These are phyloP conservation scores for Paulownia fortunei DNA, from an alignment of 257 asterid genomes.

Conservation along the genomic window DNA sequence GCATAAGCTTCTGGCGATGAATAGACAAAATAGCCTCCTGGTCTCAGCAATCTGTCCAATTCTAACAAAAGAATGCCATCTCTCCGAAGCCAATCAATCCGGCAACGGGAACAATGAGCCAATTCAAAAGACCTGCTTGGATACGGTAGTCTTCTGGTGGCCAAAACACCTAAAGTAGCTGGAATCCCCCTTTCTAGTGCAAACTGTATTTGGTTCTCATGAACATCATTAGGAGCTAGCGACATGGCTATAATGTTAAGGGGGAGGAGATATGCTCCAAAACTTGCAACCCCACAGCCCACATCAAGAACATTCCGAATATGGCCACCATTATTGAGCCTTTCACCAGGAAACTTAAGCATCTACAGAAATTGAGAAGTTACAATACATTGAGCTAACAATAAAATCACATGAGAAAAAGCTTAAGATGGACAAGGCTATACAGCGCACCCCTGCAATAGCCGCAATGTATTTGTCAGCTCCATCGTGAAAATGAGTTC, in stretches of 20 bases:
- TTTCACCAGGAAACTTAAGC: slow-evolving; percentile 88
- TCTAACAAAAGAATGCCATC: slow-evolving; percentile 90
- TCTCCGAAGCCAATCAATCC: slow-evolving; percentile 98
- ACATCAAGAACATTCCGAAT: slow-evolving; percentile 89
- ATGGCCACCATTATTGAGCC: slow-evolving; percentile 71
- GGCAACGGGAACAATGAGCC: slow-evolving; percentile 94
- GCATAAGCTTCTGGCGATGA: slow-evolving; percentile 97
- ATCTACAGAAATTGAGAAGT: slow-evolving; percentile 50
- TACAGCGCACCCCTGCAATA: slow-evolving; percentile 75
- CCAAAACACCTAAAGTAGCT: slow-evolving; percentile 85
- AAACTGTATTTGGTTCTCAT: slow-evolving; percentile 95
- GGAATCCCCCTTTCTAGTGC: slow-evolving; percentile 97
- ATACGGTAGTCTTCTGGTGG: slow-evolving; percentile 84
- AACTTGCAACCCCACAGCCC: slow-evolving; percentile 99
- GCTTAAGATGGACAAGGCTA: not conserved
- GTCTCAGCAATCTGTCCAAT: slow-evolving; percentile 89
- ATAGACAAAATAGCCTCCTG: slow-evolving; percentile 92
- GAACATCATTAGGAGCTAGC: slow-evolving; percentile 94
- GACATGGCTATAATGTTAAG: slow-evolving; percentile 87
- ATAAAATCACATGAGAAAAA: slow-evolving; percentile 23
- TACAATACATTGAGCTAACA: not conserved
- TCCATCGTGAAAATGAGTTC: slow-evolving; percentile 92
- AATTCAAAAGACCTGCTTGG: slow-evolving; percentile 95
- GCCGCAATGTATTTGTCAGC: slow-evolving; percentile 88
- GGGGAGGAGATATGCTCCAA: slow-evolving; percentile 92